Base-by-base conservation (phyloP, 208 protist genomes). In the Novymonas esmeraldas region DNA sequence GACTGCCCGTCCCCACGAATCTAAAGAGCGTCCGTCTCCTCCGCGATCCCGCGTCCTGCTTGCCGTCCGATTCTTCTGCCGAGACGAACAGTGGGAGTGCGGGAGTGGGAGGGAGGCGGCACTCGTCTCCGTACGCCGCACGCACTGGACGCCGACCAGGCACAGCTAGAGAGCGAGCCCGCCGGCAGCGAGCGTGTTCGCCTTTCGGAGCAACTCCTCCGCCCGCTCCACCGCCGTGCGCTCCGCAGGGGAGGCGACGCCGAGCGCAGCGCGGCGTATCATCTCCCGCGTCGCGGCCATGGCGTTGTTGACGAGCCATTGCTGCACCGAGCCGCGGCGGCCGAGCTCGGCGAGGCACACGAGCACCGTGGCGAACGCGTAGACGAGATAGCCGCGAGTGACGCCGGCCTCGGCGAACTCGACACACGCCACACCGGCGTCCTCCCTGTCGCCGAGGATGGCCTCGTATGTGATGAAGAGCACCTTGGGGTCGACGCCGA, bases 381-480 rank as follows among this genome's bases (percentile, higher is more conserved):
- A 82, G 24, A 90, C 62, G 13, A 96, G 73, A 16, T 84, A 83
- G 18, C 63, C 77, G 0, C 20, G 29, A 9, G 74, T 68, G 18
- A 82, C 76, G 31, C 69, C 64, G 9, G 69, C 70, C 41, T 52
- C 65, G 10, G 13, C 42, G 33, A 79, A 73, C 36, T 61, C 55
- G 22, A 64, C 61, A 44, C 73, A 79, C 55, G 14, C 68, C 46
- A 82, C 64, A 34, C 57, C 79, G 41, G 81, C 56, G 41, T 78
- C 64, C 34, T 89, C 80, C 44, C 74, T 88, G 26, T 62, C 73
- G 4, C 81, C 73, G 46, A 95, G 38, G 18, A 95, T 71, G 58
- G 62, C 29, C 45, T 84, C 76, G 62, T 93, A 87, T 11, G 81
- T 82, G 48, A 82, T 68, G 39, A 89, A 92, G 20, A 95, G 76